Evolutionary conservation across 768 basidiomycete species (phyloP), one percentile per base, ranked within the genome.

Genomic region (Cystobasidiopsis lactophilus): DNA sequence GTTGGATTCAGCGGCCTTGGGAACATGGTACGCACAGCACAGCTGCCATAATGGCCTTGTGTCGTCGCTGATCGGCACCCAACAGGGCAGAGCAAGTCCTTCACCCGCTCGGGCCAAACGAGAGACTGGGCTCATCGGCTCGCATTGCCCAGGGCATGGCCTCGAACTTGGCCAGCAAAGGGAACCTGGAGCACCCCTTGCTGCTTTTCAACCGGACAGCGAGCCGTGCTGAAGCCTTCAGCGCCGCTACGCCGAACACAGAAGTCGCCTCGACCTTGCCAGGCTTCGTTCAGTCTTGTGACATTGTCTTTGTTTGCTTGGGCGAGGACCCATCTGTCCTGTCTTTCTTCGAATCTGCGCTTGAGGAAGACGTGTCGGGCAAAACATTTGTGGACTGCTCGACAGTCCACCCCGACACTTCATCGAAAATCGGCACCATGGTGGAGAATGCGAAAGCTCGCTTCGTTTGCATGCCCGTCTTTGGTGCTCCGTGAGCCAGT

Each of bases 301-400:
- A 55, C 27, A 52, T 55, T 26, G 37, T 55, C 26, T 55, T 55
- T 50, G 40, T 50, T 33, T 55, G 54, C 26, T n/a, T 55, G n/a
- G 54, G 54, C 18, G 54, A 55, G 30, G 54, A 55, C 35, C 39
- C 31, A 10, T 52, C 54, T 23, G 45, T 55, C 39, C 30, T 40
- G 41, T 52, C 52, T 11, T 33, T 41, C 9, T 41, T 51, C 16
- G 38, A 51, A n/a, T 21, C 38, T 4, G 54, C 54, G 14, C 33
- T 46, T 5, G 23, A 50, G 4, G 38, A 14, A 2, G 53, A 54
- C 33, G 24, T 51, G 16, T 52, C 37, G 26, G 53, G 53, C 31
- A 54, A 54, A 37, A 50, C 50, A 5, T 54, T 54, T 27, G 50
- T 54, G 16, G 53, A 54, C 9, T 54, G 53, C 19, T 51, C 47